Conservation (phyloP, 2,329 filamentous ascomycete species). For the Ceratocystis variospora region DNA sequence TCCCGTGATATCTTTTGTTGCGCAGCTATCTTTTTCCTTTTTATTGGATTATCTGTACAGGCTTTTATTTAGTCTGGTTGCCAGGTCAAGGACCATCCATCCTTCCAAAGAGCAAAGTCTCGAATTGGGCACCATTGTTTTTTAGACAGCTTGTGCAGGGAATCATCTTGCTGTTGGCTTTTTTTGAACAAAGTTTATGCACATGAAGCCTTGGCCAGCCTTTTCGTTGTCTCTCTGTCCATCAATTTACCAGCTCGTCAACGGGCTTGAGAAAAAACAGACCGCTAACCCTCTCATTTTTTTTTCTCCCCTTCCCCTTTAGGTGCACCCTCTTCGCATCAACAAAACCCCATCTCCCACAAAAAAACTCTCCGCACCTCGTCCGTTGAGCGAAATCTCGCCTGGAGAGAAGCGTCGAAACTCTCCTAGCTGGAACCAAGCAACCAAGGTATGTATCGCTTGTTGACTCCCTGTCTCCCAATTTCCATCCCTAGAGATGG, state of each 20-base stretch:
- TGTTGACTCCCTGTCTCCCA: slow-evolving; percentile 17
- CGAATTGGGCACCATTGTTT: slow-evolving; percentile 1
- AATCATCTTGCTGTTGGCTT: background rate
- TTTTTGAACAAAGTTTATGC: background rate
- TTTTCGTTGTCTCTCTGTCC: background rate
- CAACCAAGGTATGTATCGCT: slow-evolving; percentile 46
- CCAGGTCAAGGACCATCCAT: background rate
- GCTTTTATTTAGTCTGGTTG: slow-evolving; percentile 1
- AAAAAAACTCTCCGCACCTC: slow-evolving; percentile 30
- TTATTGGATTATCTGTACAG: background rate
- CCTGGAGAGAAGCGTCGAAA: slow-evolving; percentile 77
- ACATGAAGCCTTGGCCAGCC: background rate
- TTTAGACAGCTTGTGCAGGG: slow-evolving; percentile 2
- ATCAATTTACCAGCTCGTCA: slow-evolving; percentile 1
- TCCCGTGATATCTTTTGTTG: background rate
- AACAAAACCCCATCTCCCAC: slow-evolving; percentile 46
- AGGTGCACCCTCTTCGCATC: slow-evolving; percentile 70
- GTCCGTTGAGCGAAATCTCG: slow-evolving; percentile 78
- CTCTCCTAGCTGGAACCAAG: slow-evolving; percentile 78
- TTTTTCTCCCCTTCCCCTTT: slow-evolving; percentile 20
- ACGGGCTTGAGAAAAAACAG: slow-evolving; percentile 4
- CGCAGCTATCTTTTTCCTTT: background rate
- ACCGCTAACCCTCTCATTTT: background rate
- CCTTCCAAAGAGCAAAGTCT: background rate
- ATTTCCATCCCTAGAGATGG: slow-evolving; percentile 19